phyloP scores from a whole-genome alignment of 1,284 basidiomycete genomes.

The Leccinum fallax region DNA sequence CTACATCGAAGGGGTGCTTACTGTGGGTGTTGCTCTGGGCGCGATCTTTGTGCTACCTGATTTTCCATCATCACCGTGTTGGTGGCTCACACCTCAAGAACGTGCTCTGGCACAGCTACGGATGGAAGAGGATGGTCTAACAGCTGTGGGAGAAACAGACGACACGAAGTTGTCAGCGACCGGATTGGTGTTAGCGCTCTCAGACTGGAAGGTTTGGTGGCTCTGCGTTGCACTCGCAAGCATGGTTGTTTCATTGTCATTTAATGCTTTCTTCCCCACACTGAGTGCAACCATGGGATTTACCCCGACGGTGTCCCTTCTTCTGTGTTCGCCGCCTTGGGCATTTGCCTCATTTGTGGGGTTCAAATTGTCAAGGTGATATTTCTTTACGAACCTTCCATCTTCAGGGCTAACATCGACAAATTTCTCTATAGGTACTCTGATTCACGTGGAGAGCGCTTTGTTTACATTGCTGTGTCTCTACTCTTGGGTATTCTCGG shows the following conservation, averaged over 20 bases:
- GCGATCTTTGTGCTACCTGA: slow-evolving; percentile 78
- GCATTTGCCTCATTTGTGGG: slow-evolving; percentile 54
- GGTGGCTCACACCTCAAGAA: slow-evolving; percentile 65
- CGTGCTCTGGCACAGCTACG: slow-evolving; percentile 69
- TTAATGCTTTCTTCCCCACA: slow-evolving; percentile 64
- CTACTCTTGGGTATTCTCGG: slow-evolving; percentile 66
- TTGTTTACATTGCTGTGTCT: slow-evolving; percentile 61
- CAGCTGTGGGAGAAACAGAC: slow-evolving; percentile 14
- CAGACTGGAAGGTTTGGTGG: slow-evolving; percentile 63
- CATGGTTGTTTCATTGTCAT: slow-evolving; percentile 54
- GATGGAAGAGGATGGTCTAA: slow-evolving; percentile 67
- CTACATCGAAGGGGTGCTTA: slow-evolving; percentile 71
- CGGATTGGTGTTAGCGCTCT: slow-evolving; percentile 45
- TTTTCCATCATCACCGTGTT: slow-evolving; percentile 60
- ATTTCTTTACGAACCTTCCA: slow-evolving; percentile 16
- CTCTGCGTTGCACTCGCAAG: slow-evolving; percentile 51
- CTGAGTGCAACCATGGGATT: slow-evolving; percentile 59
- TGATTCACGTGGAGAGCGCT: slow-evolving; percentile 66
- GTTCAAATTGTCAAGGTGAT: slow-evolving; percentile 41
- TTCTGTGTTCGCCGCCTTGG: slow-evolving; percentile 68
- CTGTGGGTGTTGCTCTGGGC: slow-evolving; percentile 60
- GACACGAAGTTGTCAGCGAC: slow-evolving; percentile 9
- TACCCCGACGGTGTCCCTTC: slow-evolving; percentile 50
- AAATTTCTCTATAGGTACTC: slow-evolving; percentile 55
- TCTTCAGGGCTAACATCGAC: background rate